These are phyloP conservation scores for Aspergillus quadrilineatus DNA, from an alignment of 2,329 filamentous ascomycete genomes.

Conservation along the genomic window DNA sequence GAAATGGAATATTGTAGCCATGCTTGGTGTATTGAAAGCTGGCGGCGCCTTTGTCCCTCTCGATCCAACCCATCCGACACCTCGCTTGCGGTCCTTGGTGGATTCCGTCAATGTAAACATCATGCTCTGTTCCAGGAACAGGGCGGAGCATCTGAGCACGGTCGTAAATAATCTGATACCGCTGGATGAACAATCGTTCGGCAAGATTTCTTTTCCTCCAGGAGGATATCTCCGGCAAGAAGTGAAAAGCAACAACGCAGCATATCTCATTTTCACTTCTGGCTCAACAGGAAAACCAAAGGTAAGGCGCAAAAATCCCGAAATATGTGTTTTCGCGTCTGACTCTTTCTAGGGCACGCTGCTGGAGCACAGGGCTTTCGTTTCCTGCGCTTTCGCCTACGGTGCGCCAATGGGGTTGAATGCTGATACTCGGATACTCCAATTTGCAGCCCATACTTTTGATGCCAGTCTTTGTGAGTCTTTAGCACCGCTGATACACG, in stretches of 20 bases:
- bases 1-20: conserved; percentile 46
- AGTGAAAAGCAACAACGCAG: conserved; percentile 34
- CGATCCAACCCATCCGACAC: conserved; percentile 40
- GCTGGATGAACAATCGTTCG: conserved; percentile 28
- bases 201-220: conserved; percentile 21
- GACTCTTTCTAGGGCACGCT: conserved; percentile 53
- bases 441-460: conserved; percentile 57
- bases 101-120: conserved; percentile 34
- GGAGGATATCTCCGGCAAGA: conserved; percentile 21
- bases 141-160: conserved; percentile 21
- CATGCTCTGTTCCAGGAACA: conserved; percentile 34
- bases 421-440: conserved; percentile 56
- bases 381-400: conserved; percentile 56
- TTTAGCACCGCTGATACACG: conserved; percentile 54
- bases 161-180: conserved; percentile 30
- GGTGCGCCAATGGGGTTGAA: conserved; percentile 51
- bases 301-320: conserved; percentile 20
- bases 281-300: conserved; percentile 58
- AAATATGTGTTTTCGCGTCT: conserved; percentile 1
- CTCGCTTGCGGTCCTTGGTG: conserved; percentile 37
- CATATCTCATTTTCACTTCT: conserved; percentile 61
- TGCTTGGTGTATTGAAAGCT: conserved; percentile 44
- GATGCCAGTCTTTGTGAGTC: conserved; percentile 57
- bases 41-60: conserved; percentile 44
- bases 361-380: conserved; percentile 60